Evolutionary conservation across 1,284 basidiomycete species (phyloP).

Genomic region (Marasmius oreades): DNA sequence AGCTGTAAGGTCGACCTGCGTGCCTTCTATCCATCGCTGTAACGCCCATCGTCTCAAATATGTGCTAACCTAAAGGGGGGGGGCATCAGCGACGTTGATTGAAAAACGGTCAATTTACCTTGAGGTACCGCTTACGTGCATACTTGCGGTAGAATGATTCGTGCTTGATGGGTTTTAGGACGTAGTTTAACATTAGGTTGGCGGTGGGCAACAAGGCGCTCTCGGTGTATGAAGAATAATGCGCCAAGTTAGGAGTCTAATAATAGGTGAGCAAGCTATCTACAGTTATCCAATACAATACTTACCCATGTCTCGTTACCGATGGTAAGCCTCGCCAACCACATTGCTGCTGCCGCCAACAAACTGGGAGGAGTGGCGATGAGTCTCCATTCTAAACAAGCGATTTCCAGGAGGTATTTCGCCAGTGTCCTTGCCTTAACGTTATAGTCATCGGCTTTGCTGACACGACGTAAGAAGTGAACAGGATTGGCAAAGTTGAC

Average conservation of each 20-base stretch:
- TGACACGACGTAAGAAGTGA: conserved; percentile 87
- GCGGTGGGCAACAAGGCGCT: conserved; percentile 83
- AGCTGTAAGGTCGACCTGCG: conserved; percentile 45
- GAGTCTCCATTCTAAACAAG: conserved; percentile 83
- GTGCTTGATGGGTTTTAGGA: conserved; percentile 72
- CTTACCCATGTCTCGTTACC: conserved; percentile 85
- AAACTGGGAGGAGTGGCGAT: conserved; percentile 81
- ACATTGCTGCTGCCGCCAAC: conserved; percentile 86
- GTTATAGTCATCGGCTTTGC: conserved; percentile 96
- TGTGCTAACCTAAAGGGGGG: conserved; percentile 48
- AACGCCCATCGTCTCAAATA: conserved; percentile 61
- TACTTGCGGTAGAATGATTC: conserved; percentile 84
- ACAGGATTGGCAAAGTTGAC: conserved; percentile 92
- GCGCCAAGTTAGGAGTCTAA: conserved; percentile 83
- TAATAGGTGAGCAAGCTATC: conserved; percentile 11
- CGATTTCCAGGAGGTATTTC: conserved; percentile 93
- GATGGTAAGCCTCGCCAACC: conserved; percentile 86
- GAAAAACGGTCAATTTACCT: conserved; percentile 43
- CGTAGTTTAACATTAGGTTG: conserved; percentile 91
- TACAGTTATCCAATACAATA: conserved; percentile 13
- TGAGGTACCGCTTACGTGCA: conserved; percentile 81
- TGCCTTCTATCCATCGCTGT: conserved; percentile 54
- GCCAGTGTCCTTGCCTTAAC: conserved; percentile 88
- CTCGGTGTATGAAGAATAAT: conserved; percentile 91
- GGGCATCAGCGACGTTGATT: background rate